phyloP scores from a whole-genome alignment of 768 basidiomycete genomes.

The Candolleomyces efflorescens region DNA sequence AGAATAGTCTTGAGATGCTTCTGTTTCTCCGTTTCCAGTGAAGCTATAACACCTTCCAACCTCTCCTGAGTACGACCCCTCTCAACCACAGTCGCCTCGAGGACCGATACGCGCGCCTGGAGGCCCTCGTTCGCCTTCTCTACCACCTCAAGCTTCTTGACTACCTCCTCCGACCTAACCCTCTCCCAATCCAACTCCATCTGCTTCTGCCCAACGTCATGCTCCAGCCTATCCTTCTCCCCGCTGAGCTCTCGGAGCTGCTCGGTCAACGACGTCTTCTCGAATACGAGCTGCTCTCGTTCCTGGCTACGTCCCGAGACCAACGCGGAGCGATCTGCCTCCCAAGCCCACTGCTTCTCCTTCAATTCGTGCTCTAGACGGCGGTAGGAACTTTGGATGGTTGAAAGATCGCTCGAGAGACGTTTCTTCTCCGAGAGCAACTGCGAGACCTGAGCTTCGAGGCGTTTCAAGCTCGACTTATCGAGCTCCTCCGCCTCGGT shows the following conservation, averaged over 20 bases:
- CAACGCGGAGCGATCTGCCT: neutral
- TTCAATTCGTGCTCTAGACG: conserved; percentile 1
- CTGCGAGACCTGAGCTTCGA: neutral
- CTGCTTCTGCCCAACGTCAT: neutral
- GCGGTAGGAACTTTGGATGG: neutral
- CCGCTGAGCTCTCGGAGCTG: neutral
- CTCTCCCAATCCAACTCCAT: neutral
- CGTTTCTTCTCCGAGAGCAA: neutral
- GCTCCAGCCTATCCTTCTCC: neutral
- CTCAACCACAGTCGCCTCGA: neutral
- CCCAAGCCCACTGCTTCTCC: neutral
- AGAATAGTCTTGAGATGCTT: neutral
- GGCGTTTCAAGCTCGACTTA: neutral
- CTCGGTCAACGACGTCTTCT: neutral
- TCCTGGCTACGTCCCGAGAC: neutral
- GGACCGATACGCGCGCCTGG: neutral
- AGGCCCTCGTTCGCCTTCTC: neutral
- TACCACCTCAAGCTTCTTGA: neutral
- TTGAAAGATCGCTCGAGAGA: neutral
- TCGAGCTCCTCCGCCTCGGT: neutral
- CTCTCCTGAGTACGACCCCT: neutral
- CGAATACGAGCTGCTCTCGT: neutral
- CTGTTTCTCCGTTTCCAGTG: neutral
- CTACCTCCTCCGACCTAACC: neutral
- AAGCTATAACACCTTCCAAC: neutral